Conservation (phyloP, 805 yeast species). For the Yueomyces sinensis region DNA sequence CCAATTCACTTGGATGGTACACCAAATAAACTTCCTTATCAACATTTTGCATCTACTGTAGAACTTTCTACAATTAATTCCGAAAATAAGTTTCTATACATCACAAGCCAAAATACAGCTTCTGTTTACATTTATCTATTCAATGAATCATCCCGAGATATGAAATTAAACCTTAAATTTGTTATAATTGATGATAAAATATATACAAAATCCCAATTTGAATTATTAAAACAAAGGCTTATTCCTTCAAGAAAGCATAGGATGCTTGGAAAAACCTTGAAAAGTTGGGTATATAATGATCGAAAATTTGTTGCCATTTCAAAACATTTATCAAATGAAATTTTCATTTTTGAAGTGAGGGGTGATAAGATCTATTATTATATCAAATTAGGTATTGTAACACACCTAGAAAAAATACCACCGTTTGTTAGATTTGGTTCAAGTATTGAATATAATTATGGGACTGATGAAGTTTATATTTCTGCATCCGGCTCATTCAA, state of each 20-base stretch:
- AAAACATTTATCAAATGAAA: conserved; percentile 11
- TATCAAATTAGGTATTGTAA: conserved; percentile 3
- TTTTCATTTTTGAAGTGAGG: conserved; percentile 11
- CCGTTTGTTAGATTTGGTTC: conserved; percentile 25
- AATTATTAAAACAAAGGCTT: too few species aligned
- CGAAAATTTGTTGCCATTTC: conserved; percentile 10
- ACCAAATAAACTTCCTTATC: conserved; percentile 4
- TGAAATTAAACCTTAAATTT: too few species aligned
- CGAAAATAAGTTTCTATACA: conserved; percentile 5
- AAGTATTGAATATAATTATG: conserved; percentile 6
- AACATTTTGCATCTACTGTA: conserved; percentile 13
- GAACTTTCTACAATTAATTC: conserved; percentile 6
- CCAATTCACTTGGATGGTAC: conserved; percentile 3
- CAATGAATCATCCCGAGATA: too few species aligned
- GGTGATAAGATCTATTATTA: conserved; percentile 4
- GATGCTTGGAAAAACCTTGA: conserved; percentile 12
- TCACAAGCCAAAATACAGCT: conserved; percentile 12
- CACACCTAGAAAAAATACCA: conserved; percentile 8
- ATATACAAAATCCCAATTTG: too few species aligned
- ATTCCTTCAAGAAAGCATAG: conserved; percentile 12
- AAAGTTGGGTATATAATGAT: conserved; percentile 5
- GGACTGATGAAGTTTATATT: conserved; percentile 19
- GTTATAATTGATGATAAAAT: too few species aligned
- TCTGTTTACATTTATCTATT: conserved; percentile 10
- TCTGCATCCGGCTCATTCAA: conserved; percentile 30